These are phyloP conservation scores for Fusarium sp. DNA, from an alignment of 2,329 filamentous ascomycete genomes.

Conservation along the genomic window DNA sequence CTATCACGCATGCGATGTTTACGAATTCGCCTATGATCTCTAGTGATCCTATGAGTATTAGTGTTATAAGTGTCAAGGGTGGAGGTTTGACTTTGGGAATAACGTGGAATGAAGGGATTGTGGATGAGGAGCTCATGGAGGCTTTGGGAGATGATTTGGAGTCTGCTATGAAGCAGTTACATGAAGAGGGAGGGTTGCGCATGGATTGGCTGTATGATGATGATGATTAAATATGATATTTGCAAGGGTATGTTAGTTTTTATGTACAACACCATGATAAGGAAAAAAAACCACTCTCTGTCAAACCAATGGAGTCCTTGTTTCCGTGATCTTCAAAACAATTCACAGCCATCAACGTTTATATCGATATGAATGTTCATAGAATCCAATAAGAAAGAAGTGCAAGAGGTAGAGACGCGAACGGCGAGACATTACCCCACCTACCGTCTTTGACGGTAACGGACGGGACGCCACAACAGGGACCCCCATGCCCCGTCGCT, in stretches of 20 bases:
- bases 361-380: neutral
- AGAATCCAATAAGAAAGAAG: neutral
- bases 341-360: neutral
- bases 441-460: slow-evolving; percentile 23
- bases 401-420: neutral
- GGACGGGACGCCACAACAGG: slow-evolving; percentile 16
- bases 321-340: neutral
- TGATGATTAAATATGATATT: neutral
- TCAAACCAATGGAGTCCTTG: neutral
- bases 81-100: slow-evolving; percentile 57
- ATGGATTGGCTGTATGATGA: slow-evolving; percentile 1
- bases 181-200: slow-evolving; percentile 39
- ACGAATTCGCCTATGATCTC: slow-evolving; percentile 61
- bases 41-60: slow-evolving; percentile 59
- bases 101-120: slow-evolving; percentile 61
- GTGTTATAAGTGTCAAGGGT: slow-evolving; percentile 59
- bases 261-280: neutral
- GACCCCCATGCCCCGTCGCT: slow-evolving; percentile 15
- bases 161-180: slow-evolving; percentile 24
- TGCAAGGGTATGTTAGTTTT: neutral
- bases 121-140: slow-evolving; percentile 55
- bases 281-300: neutral
- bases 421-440: slow-evolving; percentile 11
- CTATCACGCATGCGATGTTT: slow-evolving; percentile 61
- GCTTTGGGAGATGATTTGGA: slow-evolving; percentile 54